Base-by-base conservation (phyloP, 1,284 basidiomycete species). In the Ganoderma leucocontextum region DNA sequence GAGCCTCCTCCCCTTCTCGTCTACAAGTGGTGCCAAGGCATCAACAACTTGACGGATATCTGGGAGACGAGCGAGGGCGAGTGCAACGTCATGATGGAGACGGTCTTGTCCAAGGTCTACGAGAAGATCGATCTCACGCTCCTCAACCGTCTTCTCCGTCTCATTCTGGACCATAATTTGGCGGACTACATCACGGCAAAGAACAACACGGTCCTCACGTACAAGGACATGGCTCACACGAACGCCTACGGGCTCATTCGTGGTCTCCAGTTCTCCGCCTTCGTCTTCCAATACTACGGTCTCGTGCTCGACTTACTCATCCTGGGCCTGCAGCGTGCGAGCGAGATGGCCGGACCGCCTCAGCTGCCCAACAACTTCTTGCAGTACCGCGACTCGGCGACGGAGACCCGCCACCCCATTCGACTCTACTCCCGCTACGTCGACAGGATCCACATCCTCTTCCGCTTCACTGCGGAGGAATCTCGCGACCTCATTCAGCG, bases 381-480 rank as follows among this genome's bases (percentile, higher is more conserved):
- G 73, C 96, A 98, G 80, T 98, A 92, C 80, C 91, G 95, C 47
- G 96, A 98, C 80, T 95, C 93, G 25, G 87, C 94, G 2, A 97
- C 95, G 0, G 97, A 99, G 82, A 96, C 93, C 13, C 90, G 95
- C 15, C 96, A 98, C 78, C 97, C 97, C 9, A 97, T 98, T 75
- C 91, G 96, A 33, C 86, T 98, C 49, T 98, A 98, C 83, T 95
- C 96, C 53, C 93, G 97, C 71, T 98, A 98, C 79, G 93, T 98
- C 66, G 96, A 98, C 80, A 85, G 92, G 49, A 86, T 98, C 36
- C 97, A 98, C 80, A 92, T 99, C 71, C 89, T 99, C 73, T 99
- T 99, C 91, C 90, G 96, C 70, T 99, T 99, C 86, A 94, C 91
- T n/a, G 97, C 97, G 12, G 98, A 99, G 74, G 98, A 99, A 80